Evolutionary conservation across 331 rosid species (phyloP), one percentile per base, ranked within the genome.

Genomic region (Dryas integrifolia): DNA sequence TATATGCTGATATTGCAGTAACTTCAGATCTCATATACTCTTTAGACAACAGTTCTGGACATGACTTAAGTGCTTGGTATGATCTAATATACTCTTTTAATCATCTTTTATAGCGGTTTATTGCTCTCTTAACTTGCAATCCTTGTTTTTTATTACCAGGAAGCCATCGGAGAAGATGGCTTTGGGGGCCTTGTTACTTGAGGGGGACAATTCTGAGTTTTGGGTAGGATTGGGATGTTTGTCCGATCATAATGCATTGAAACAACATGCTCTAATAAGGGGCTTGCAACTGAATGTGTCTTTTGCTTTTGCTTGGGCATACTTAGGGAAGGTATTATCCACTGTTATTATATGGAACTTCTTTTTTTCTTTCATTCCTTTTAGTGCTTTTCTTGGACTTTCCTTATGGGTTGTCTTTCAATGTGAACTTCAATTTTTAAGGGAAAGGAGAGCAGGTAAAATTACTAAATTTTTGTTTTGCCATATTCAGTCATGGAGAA

Each of bases 151-250:
- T 16, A 49, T 30, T 15, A 73, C 82, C 91, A 92, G 98, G 96
- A 83, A 65, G 79, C 76, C 86, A 45, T 69, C 90, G 48, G 96
- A 91, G 80, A 93, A 88, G 88, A 89, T 93, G 98, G 84, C 89
- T 63, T 24, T 93, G 79, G 98, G 96, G 73, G 90, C 98, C 70
- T 80, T 93, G 86, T 82, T 93, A 80, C 98, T 93, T 38, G 97
- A 93, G 84, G 83, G 96, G 77, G 85, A 87, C 80, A 93, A 91
- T 81, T 79, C 79, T 78, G 98, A 93, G 81, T 93, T 89, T 73
- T 93, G 98, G 98, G 85, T 91, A 71, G 88, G 88, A 65, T 82
- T 93, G 86, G 98, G 96, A 77, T 87, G 83, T 70, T 78, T 91
- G 64, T 81, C 96, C 62, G 64, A 77, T 81, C 83, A 87, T 75